phyloP scores from a whole-genome alignment of 1,139 yeast genomes.

The Debaryomyces udenii region DNA sequence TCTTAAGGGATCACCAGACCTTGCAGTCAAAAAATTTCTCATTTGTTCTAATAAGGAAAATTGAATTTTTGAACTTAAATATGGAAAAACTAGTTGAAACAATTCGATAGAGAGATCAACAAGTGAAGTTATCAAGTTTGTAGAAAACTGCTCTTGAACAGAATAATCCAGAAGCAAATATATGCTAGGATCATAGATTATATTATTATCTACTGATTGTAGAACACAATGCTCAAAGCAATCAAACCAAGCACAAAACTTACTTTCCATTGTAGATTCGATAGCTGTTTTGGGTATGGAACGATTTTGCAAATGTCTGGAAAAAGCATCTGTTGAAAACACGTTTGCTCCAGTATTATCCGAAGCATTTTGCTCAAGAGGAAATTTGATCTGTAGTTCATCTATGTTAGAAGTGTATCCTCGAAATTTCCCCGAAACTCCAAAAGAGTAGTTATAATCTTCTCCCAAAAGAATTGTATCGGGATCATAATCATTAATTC shows the following conservation, averaged over 20 bases:
- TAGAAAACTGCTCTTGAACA: constrained; percentile 25
- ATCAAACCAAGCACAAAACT: constrained; percentile 34
- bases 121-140: constrained; percentile 52
- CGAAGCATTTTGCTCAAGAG: constrained; percentile 10
- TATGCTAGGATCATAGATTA: constrained; percentile 40
- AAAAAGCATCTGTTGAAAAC: constrained; percentile 22
- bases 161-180: constrained; percentile 34
- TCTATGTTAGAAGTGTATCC: constrained; percentile 26
- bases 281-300: constrained; percentile 1
- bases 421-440: constrained; percentile 41
- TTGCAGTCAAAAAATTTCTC: constrained; percentile 51
- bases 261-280: constrained; percentile 10
- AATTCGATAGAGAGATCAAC: constrained; percentile 79
- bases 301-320: neutral
- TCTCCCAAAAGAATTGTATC: constrained; percentile 31
- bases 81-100: constrained; percentile 71
- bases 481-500: constrained; percentile 28
- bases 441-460: constrained; percentile 41
- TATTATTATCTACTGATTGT: constrained; percentile 30
- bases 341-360: constrained; percentile 10
- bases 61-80: constrained; percentile 78
- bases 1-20: constrained; percentile 34
- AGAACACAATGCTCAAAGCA: constrained; percentile 30
- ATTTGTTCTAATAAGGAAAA: constrained; percentile 82
- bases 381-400: constrained; percentile 26